These are phyloP conservation scores for Coemansia sp. DNA, from an alignment of 192 early-diverging fungal genomes.

Conservation along the genomic window DNA sequence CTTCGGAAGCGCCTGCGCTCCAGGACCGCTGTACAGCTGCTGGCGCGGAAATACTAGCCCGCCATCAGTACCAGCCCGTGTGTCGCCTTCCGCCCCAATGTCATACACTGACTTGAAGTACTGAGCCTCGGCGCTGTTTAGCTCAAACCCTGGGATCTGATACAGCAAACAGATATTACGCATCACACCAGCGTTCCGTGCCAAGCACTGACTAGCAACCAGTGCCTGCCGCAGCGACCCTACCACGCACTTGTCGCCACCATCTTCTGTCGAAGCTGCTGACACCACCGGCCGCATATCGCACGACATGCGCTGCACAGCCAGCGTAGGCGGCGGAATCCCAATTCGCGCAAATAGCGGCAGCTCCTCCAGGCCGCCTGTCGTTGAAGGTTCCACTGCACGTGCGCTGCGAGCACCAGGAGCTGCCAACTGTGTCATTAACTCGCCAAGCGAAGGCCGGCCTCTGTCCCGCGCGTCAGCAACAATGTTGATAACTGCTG, in stretches of 20 bases:
- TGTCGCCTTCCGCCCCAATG: neutral
- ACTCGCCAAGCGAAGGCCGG: neutral
- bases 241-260: conserved; percentile 7
- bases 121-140: conserved; percentile 18
- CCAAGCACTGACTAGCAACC: conserved; percentile 48
- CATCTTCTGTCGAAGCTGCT: neutral
- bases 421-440: conserved; percentile 2
- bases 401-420: neutral
- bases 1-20: neutral
- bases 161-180: conserved; percentile 51
- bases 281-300: conserved; percentile 30
- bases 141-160: conserved; percentile 31
- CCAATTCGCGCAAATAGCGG: conserved; percentile 49
- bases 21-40: conserved; percentile 16
- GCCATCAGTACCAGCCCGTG: neutral
- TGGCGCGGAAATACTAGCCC: conserved; percentile 15
- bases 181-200: conserved; percentile 42
- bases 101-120: neutral
- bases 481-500: conserved; percentile 12
- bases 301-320: conserved; percentile 9
- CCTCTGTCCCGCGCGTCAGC: conserved; percentile 8
- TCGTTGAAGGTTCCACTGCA: neutral
- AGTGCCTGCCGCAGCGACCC: conserved; percentile 37
- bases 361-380: conserved; percentile 15
- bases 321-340: conserved; percentile 24